These are phyloP conservation scores for Trametes polyzona DNA, from an alignment of 1,284 basidiomycete species.

Conservation along the genomic window DNA sequence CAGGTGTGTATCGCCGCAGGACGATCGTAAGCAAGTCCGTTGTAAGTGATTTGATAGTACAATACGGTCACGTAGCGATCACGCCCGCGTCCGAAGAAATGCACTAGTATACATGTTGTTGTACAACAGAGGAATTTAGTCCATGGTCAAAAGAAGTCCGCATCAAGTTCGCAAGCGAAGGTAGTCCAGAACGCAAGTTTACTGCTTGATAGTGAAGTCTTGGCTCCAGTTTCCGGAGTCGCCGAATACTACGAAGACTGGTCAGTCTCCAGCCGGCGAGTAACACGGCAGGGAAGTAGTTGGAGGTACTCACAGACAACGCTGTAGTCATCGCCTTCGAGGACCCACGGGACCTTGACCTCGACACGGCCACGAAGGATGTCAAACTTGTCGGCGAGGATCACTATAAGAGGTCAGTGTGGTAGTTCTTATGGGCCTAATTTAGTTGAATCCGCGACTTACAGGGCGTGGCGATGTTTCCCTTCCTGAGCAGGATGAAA, in stretches of 20 bases:
- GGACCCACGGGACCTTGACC: conserved; percentile 16
- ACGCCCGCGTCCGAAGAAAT: too few relatives aligned
- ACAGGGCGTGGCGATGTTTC: conserved; percentile 34
- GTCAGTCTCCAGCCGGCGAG: not conserved
- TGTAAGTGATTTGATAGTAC: too few relatives aligned
- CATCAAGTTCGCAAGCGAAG: too few relatives aligned
- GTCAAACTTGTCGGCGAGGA: conserved; percentile 11
- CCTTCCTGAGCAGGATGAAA: conserved; percentile 42
- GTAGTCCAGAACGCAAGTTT: too few relatives aligned
- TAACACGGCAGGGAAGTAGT: not conserved
- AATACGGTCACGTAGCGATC: too few relatives aligned
- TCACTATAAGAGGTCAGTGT: conserved; percentile 2
- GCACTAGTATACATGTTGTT: too few relatives aligned
- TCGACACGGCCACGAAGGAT: conserved; percentile 13
- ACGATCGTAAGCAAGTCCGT: too few relatives aligned
- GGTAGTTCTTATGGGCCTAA: too few relatives aligned
- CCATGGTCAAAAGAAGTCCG: too few relatives aligned
- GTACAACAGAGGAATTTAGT: too few relatives aligned
- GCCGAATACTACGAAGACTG: conserved; percentile 24
- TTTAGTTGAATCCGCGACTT: too few relatives aligned
- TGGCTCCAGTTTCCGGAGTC: conserved; percentile 31
- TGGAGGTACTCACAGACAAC: conserved; percentile 9
- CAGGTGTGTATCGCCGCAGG: too few relatives aligned
- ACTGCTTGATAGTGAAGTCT: conserved; percentile 23
- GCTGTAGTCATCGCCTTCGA: conserved; percentile 13